Percentiles rank a stretch among this genome's conserved stretches.
Evolutionary conservation across 805 yeast genomes (phyloP).

Genomic region (Yarrowia yakushimensis): DNA sequence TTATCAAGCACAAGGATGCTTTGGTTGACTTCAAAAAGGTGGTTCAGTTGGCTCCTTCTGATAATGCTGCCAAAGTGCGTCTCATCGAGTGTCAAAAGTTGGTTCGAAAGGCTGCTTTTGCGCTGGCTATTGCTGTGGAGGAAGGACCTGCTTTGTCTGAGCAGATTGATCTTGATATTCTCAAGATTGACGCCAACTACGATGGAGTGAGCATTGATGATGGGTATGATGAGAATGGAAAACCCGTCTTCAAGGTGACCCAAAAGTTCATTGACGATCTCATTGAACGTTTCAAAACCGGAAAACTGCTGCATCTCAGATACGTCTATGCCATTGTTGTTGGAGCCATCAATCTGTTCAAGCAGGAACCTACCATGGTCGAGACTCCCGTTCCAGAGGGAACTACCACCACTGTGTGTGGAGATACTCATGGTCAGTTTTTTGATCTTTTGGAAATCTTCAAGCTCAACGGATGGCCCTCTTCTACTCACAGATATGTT

Average conservation of each 20-base stretch:
- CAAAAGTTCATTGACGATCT: conserved; percentile 57
- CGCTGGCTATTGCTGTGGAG: conserved; percentile 76
- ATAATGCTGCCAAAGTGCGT: conserved; percentile 60
- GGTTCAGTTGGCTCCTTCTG: conserved; percentile 60
- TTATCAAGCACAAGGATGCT: conserved; percentile 72
- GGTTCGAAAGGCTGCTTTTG: conserved; percentile 73
- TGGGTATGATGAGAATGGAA: conserved; percentile 37
- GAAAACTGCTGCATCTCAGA: conserved; percentile 70
- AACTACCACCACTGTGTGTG: conserved; percentile 75
- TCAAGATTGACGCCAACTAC: conserved; percentile 53
- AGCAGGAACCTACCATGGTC: conserved; percentile 66
- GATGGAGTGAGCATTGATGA: conserved; percentile 56
- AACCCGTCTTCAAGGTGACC: conserved; percentile 45
- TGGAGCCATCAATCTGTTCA: conserved; percentile 62
- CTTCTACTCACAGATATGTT: conserved; percentile 63
- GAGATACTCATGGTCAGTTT: conserved; percentile 97
- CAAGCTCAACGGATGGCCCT: conserved; percentile 66
- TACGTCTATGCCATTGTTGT: conserved; percentile 80
- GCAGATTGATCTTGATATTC: conserved; percentile 34
- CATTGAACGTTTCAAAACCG: conserved; percentile 68
- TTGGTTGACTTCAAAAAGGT: conserved; percentile 64
- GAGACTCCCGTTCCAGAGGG: conserved; percentile 50
- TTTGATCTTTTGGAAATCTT: conserved; percentile 84
- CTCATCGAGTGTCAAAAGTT: conserved; percentile 60
- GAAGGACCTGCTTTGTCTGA: conserved; percentile 52